These are phyloP conservation scores for Claviceps arundinis DNA, from an alignment of 2,329 filamentous ascomycete genomes.

Conservation along the genomic window DNA sequence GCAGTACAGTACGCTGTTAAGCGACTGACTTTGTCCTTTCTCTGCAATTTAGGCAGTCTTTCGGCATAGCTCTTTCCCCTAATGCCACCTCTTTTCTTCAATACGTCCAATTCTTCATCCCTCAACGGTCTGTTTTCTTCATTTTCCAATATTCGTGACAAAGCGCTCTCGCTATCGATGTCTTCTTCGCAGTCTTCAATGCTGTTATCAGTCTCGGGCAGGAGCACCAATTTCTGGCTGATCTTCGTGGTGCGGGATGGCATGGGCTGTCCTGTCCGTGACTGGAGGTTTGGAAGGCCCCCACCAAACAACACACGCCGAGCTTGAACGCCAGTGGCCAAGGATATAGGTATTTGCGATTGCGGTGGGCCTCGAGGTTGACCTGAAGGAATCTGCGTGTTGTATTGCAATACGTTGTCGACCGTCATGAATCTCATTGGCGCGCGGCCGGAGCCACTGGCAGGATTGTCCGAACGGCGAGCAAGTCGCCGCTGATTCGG, in stretches of 20 bases:
- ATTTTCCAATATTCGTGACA: slow-evolving; percentile 29
- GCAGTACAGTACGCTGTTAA: slow-evolving; percentile 95
- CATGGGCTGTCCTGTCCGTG: slow-evolving; percentile 43
- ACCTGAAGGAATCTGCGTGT: slow-evolving; percentile 87
- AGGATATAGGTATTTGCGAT: slow-evolving; percentile 19
- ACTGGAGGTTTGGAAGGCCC: slow-evolving; percentile 26
- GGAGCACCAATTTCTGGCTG: slow-evolving; percentile 88
- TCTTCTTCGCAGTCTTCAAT: slow-evolving; percentile 47
- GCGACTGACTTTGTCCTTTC: slow-evolving; percentile 75
- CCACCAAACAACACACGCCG: slow-evolving; percentile 20
- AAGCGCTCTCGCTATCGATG: slow-evolving; percentile 28
- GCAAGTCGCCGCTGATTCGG: slow-evolving; percentile 18
- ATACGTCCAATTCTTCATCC: slow-evolving; percentile 53
- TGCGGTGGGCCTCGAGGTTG: slow-evolving; percentile 65
- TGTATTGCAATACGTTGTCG: slow-evolving; percentile 88
- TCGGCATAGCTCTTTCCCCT: slow-evolving; percentile 86
- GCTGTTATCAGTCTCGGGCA: slow-evolving; percentile 64
- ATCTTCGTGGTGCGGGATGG: slow-evolving; percentile 86
- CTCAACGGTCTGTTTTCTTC: slow-evolving; percentile 52
- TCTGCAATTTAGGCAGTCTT: slow-evolving; percentile 72
- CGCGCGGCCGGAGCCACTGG: slow-evolving; percentile 18
- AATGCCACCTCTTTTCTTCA: slow-evolving; percentile 47
- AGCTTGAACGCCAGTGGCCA: slow-evolving; percentile 7
- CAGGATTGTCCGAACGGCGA: slow-evolving; percentile 20
- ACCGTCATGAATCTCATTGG: slow-evolving; percentile 72